Percentiles rank a stretch among this genome's conserved stretches.
Conservation (phyloP, 805 yeast genomes). For the Peterozyma xylosa region DNA sequence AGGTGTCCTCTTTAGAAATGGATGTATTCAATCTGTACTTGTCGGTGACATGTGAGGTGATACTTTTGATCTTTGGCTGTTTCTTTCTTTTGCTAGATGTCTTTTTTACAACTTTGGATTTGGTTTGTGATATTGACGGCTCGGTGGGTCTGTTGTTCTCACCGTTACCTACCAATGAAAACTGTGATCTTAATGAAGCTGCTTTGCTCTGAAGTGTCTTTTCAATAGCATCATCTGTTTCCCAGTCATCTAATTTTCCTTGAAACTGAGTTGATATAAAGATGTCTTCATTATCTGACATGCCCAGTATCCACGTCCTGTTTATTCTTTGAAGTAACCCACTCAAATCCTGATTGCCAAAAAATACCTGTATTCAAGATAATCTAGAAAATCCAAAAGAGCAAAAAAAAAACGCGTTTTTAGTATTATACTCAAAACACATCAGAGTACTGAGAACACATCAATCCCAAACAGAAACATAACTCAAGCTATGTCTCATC, state of each 20-base stretch:
- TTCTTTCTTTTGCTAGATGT: neutral
- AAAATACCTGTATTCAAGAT: too few relatives aligned
- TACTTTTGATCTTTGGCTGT: conserved; percentile 11
- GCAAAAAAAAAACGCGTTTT: too few relatives aligned
- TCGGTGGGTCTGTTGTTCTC: neutral
- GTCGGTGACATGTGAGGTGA: conserved; percentile 16
- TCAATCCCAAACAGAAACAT: neutral
- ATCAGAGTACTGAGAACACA: too few relatives aligned
- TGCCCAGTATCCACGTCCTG: too few relatives aligned
- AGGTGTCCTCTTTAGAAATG: neutral
- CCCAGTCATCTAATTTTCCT: conserved; percentile 7
- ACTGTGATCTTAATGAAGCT: neutral
- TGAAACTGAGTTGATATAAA: conserved; percentile 8
- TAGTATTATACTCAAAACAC: too few relatives aligned
- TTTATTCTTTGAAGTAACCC: too few relatives aligned
- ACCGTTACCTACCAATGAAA: neutral
- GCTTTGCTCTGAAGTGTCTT: neutral
- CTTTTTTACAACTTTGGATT: neutral
- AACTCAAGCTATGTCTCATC: conserved; percentile 2
- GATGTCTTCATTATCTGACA: neutral
- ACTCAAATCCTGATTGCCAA: too few relatives aligned
- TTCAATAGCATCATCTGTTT: neutral
- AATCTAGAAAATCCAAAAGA: too few relatives aligned
- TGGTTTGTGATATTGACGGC: neutral
- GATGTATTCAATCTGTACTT: conserved; percentile 11